Evolutionary conservation across 768 basidiomycete genomes (phyloP).

Genomic region (Leccinum uliginosum): DNA sequence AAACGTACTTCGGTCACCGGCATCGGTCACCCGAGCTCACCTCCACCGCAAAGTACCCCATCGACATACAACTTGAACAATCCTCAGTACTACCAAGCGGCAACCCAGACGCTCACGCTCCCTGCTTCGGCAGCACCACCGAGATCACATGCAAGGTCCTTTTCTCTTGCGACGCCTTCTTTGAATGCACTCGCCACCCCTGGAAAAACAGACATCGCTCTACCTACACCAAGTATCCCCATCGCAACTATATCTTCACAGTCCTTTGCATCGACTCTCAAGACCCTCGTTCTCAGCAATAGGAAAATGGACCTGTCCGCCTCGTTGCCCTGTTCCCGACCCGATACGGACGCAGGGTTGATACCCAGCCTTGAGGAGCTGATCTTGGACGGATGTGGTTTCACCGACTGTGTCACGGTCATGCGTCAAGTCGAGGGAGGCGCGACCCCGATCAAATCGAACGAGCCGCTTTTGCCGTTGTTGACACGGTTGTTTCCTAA

Average conservation of each 20-base stretch:
- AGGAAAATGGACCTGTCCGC: slow-evolving; percentile 66
- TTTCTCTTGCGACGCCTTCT: slow-evolving; percentile 45
- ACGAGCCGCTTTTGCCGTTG: slow-evolving; percentile 53
- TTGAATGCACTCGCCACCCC: slow-evolving; percentile 1
- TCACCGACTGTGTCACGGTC: slow-evolving; percentile 56
- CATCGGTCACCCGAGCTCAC: slow-evolving; percentile 23
- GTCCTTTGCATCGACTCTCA: slow-evolving; percentile 56
- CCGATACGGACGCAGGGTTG: slow-evolving; percentile 34
- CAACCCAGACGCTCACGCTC: slow-evolving; percentile 57
- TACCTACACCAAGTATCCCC: slow-evolving; percentile 68
- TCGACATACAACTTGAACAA: slow-evolving; percentile 37
- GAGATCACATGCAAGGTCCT: slow-evolving; percentile 52
- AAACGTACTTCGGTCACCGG: slow-evolving; percentile 19
- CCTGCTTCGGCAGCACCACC: slow-evolving; percentile 57
- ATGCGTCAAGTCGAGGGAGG: slow-evolving; percentile 31
- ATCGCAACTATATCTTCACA: slow-evolving; percentile 57
- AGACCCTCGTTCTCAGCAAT: slow-evolving; percentile 54
- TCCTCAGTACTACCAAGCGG: slow-evolving; percentile 56
- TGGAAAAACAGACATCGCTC: slow-evolving; percentile 40
- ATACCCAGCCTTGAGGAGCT: slow-evolving; percentile 73
- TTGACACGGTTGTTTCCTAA: slow-evolving; percentile 67
- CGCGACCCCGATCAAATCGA: slow-evolving; percentile 41
- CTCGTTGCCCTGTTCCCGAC: slow-evolving; percentile 40
- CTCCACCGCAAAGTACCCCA: slow-evolving; percentile 21
- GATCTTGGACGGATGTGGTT: slow-evolving; percentile 65